Evolutionary conservation across 768 basidiomycete genomes (phyloP), one percentile per base, ranked within the genome.

Genomic region (Suillus fuscotomentosus): DNA sequence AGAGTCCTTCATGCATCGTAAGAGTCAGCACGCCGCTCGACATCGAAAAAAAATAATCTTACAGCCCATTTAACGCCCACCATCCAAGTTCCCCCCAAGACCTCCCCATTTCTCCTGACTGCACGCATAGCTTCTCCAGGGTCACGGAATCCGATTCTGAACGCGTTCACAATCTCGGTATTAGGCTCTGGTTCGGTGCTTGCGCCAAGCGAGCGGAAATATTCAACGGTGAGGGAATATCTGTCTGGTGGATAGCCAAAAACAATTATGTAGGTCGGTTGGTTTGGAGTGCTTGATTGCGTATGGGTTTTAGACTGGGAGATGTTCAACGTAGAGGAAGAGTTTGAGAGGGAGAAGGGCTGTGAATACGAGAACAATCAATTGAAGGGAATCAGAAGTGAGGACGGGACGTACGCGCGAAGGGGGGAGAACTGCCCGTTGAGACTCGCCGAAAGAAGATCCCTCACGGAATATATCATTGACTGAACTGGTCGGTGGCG

Each of bases 181-280:
- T 88, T 85, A 11, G 83, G 84, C 55, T 92, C 87, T 0, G 89
- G 81, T 20, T 89, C 89, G 3, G 89, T 88, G 41, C 88, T 78
- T 15, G 86, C 85, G 9, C 91, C 92, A 24, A 96, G 77, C 1
- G 88, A 86, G 68, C 83, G 84, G 79, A 93, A 90, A 74, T 90
- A 90, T 70, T 90, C 90, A 17, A 85, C 86, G 0, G 90, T 87
- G 17, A 87, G 72, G 60, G 84, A 86, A 73, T 89, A 91, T 70
- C 88, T 88, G 75, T 94, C 91, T 39, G 86, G 80, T 6, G 94
- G 93, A 72, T 94, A 96, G n/a, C 94, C 94, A 66, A 94, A 96
- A 60, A 96, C 87, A 70, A 94, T 81, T 42, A 96, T 81, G 70
- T 89, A 89, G 36, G 84, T 73, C 3, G 84, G 80, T 34, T 85